A percentile compares a stretch with the other conserved stretches of the same genome.
Evolutionary conservation across 2,329 filamentous ascomycete genomes (phyloP).

Genomic region (Fusarium tupiense): DNA sequence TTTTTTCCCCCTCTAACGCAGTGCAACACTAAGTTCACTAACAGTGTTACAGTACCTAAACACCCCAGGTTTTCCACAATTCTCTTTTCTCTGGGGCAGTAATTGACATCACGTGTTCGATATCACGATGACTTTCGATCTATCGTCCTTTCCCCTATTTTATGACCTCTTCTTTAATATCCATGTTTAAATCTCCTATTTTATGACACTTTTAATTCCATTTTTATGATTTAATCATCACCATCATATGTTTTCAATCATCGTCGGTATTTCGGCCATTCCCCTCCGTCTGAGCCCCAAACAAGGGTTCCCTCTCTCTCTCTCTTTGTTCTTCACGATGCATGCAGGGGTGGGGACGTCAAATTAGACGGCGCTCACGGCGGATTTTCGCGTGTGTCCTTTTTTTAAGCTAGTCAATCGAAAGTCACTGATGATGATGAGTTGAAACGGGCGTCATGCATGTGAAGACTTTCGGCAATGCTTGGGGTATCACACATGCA

Average conservation of each 20-base stretch:
- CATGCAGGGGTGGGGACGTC: neutral
- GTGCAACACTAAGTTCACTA: conserved; percentile 2
- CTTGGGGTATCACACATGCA: neutral
- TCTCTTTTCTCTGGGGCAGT: conserved; percentile 6
- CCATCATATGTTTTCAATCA: conserved; percentile 8
- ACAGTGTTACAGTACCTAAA: neutral
- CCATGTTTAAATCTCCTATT: neutral
- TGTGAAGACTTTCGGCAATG: conserved; percentile 21
- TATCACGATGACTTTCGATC: conserved; percentile 23
- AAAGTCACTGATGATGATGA: neutral
- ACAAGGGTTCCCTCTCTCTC: neutral
- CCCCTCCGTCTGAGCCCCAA: neutral
- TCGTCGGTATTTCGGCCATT: conserved; percentile 21
- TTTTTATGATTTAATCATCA: conserved; percentile 1
- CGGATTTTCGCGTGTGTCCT: neutral
- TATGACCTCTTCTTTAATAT: neutral
- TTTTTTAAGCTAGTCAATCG: neutral
- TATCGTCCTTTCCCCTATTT: conserved; percentile 8
- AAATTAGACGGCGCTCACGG: conserved; percentile 16
- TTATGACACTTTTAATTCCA: neutral
- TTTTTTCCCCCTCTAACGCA: neutral
- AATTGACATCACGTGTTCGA: conserved; percentile 27
- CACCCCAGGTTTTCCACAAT: conserved; percentile 22
- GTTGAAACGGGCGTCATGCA: conserved; percentile 16
- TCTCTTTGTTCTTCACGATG: neutral